Evolutionary conservation across 2,329 filamentous ascomycete genomes (phyloP), one percentile per base, ranked within the genome.

Genomic region (Rhynchosporium agropyri): DNA sequence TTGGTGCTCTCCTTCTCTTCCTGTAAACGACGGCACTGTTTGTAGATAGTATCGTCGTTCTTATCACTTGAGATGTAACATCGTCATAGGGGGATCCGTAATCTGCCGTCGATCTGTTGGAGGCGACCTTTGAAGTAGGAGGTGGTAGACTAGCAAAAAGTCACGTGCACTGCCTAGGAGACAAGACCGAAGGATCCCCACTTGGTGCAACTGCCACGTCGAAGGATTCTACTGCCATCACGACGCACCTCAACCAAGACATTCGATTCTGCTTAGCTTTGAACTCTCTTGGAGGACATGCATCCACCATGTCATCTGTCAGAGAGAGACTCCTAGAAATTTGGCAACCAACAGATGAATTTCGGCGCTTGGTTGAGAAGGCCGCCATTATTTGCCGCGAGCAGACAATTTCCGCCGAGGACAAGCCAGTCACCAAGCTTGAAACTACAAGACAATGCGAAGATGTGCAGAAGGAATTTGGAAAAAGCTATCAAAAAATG

Each of bases 111-210:
- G 46, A 49, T 31, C 28, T 49, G 20, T 49, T 49, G 3, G 46
- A 49, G 46, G 46, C 45, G 46, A 31, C 46, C 26, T 49, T 29
- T 26, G 20, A 49, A 49, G 46, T 48, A 48, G 45, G 45, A 48
- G 45, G 45, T 48, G 5, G 45, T 48, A 48, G 8, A 12, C 13
- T n/a, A 43, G 9, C 12, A 12, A 13, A n/a, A 4, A 49, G 46
- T 49, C 46, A 49, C 46, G 46, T 49, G 46, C 9, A 49, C 12
- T 29, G 13, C 46, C 46, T 12, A 49, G 46, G 13, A 29, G 46
- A 12, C 26, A 49, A 49, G n/a, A n/a, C n/a, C n/a, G n/a, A n/a
- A n/a, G n/a, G 12, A 29, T 49, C 29, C 46, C 46, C 26, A 26
- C 46, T 49, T 49, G 20, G 46, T 49, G 26, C 46, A 12, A 8